Base-by-base conservation (phyloP, 1,284 basidiomycete genomes). In the Melampsora americana region DNA sequence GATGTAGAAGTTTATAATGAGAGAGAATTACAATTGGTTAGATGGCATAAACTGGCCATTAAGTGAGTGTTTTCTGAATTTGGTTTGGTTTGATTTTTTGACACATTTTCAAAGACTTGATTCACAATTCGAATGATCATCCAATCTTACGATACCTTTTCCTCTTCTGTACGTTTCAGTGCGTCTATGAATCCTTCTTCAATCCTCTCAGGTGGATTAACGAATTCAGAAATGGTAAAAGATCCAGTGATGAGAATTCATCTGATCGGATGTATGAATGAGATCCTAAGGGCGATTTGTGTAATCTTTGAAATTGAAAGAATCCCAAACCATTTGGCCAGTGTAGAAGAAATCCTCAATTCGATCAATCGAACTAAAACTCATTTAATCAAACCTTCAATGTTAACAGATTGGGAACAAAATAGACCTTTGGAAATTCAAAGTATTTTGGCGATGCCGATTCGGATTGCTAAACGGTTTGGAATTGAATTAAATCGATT, bases 31-130 rank as follows among this genome's bases (percentile, higher is more conserved):
- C 85, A 85, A 79, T 80, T 84, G 59, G 82, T 85, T 3, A 80
- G 85, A 6, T 85, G 85, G 85, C 84, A 85, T 80, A 85, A 85
- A 78, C 66, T 80, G n/a, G 79, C 79, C 5, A 79, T 79, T 44
- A 73, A 79, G 77, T 67, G 42, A 56, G 62, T n/a, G n/a, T 28
- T 59, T 30, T 48, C 12, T 18, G 4, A 20, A n/a, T n/a, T n/a
- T n/a, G n/a, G n/a, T n/a, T n/a, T n/a, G n/a, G n/a, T n/a, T n/a
- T n/a, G n/a, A n/a, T n/a, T n/a, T n/a, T n/a, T n/a, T n/a, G n/a
- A n/a, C 30, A 20, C 5, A 39, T 32, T 46, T 69, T 6, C 20
- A 28, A 35, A 26, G 46, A 4, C 5, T 72, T n/a, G n/a, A n/a
- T n/a, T n/a, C n/a, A n/a, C n/a, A n/a, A n/a, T n/a, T n/a, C n/a